A percentile compares a stretch with the other conserved stretches of the same genome.
phyloP scores from a whole-genome alignment of 1,284 basidiomycete species.

The Pascua sp. region DNA sequence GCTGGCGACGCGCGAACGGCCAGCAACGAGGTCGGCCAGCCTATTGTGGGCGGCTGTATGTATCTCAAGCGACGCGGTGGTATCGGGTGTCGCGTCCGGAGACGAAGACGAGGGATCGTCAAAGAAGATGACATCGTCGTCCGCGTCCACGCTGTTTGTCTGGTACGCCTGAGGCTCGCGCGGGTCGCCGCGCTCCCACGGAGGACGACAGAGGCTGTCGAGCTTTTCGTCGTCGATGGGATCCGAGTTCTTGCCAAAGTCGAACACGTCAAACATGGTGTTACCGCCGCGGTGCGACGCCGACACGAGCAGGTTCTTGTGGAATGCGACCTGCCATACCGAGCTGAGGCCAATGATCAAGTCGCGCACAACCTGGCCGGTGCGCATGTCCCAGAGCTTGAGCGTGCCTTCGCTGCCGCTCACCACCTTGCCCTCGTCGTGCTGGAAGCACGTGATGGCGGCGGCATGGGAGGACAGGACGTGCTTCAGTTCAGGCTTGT shows the following conservation, averaged over 20 bases:
- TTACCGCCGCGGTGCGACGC: conserved; percentile 76
- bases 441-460: conserved; percentile 95
- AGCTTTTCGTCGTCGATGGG: conserved; percentile 38
- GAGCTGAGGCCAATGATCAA: conserved; percentile 81
- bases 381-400: conserved; percentile 91
- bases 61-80: too few relatives aligned
- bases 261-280: conserved; percentile 55
- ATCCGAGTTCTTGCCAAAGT: conserved; percentile 31
- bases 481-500: conserved; percentile 70
- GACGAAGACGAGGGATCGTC: too few relatives aligned
- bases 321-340: conserved; percentile 94
- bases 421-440: conserved; percentile 92
- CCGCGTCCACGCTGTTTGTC: conserved; percentile 17
- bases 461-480: conserved; percentile 82
- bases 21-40: too few relatives aligned
- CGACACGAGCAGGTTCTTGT: conserved; percentile 85
- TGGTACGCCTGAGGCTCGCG: conserved; percentile 35
- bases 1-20: too few relatives aligned
- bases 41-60: too few relatives aligned
- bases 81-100: too few relatives aligned
- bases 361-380: conserved; percentile 77
- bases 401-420: conserved; percentile 91
- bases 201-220: conserved; percentile 30
- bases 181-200: conserved; percentile 38
- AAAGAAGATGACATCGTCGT: not conserved